Evolutionary conservation across 768 basidiomycete genomes (phyloP), one percentile per base, ranked within the genome.

Genomic region (Lanmaoa rubissima): DNA sequence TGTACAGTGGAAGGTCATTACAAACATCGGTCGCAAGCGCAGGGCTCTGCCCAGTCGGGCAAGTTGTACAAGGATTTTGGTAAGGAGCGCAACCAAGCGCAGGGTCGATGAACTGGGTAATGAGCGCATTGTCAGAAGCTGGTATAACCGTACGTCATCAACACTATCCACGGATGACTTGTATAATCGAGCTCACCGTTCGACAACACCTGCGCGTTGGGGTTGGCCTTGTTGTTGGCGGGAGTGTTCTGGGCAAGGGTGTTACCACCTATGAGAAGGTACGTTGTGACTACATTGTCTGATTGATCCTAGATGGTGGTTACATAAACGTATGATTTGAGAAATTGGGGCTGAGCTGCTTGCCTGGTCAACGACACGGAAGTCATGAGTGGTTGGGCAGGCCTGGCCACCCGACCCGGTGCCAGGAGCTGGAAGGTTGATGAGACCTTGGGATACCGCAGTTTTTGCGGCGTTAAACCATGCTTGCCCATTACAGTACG

Each of bases 231-330:
- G 38, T 52, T 55, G 41, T 68, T 68, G 10, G 6, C 50, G 2
- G 67, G 67, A 26, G 68, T 70, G 8, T 68, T 68, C 46, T 68
- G 67, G 4, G 65, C 60, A 19, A 68, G 63, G 3, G 68, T 70
- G 21, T 70, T 57, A 2, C 24, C 31, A 1, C 51, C 54, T 21
- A 70, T 54, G 8, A 68, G 48, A 32, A 70, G 68, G 55, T 68
- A 68, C 28, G 67, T 68, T 12, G 67, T 70, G 19, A 70, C 28
- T 3, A 70, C 58, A 14, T 68, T 68, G 34, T 68, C 67, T 16
- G 67, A 68, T 63, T 65, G 67, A 58, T 68, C 67, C 68, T 68
- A 34, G 24, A 48, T 40, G 34, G 19, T 3, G 6, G 34, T 61
- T 39, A 55, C 19, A 31, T 10, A 31, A 51, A 31, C 6, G 16